A percentile compares a stretch with the other conserved stretches of the same genome.
Evolutionary conservation across 78 protist species (phyloP).

Genomic region (Acrasis kona): DNA sequence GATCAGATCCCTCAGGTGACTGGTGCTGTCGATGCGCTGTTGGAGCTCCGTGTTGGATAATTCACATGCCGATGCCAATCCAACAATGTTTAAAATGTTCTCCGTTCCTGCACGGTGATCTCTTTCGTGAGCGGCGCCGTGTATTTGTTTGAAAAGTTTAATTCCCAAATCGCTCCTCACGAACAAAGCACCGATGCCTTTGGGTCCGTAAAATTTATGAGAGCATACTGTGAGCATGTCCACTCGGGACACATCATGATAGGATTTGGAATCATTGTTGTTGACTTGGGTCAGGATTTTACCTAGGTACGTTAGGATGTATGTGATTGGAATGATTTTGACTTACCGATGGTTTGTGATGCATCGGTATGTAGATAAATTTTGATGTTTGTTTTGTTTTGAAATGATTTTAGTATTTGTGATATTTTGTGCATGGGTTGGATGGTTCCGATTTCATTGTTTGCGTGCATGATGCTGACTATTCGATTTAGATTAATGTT

Average conservation of each 20-base stretch:
- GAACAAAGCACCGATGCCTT: conserved; percentile 60
- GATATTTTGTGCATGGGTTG: conserved; percentile 26
- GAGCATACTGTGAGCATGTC: conserved; percentile 36
- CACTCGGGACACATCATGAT: conserved; percentile 7
- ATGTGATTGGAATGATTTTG: too few relatives aligned
- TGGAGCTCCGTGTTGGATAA: too few relatives aligned
- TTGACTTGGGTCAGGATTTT: too few relatives aligned
- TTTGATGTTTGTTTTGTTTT: neutral
- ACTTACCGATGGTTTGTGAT: conserved; percentile 49
- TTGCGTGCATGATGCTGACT: conserved; percentile 35
- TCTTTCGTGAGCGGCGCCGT: conserved; percentile 43
- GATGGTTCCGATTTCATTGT: conserved; percentile 43
- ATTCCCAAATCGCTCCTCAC: conserved; percentile 18
- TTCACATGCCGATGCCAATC: conserved; percentile 35
- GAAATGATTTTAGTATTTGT: neutral
- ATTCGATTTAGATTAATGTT: too few relatives aligned
- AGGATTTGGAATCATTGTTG: conserved; percentile 11
- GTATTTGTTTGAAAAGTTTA: neutral
- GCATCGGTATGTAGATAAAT: conserved; percentile 50
- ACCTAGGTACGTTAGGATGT: too few relatives aligned
- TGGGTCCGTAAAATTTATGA: conserved; percentile 61
- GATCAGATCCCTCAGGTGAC: neutral
- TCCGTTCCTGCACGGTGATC: conserved; percentile 41
- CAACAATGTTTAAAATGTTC: conserved; percentile 21
- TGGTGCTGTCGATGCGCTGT: too few relatives aligned